A percentile compares a stretch with the other conserved stretches of the same genome.
Conservation (phyloP, 768 basidiomycete genomes). For the Termitomyces sp. region DNA sequence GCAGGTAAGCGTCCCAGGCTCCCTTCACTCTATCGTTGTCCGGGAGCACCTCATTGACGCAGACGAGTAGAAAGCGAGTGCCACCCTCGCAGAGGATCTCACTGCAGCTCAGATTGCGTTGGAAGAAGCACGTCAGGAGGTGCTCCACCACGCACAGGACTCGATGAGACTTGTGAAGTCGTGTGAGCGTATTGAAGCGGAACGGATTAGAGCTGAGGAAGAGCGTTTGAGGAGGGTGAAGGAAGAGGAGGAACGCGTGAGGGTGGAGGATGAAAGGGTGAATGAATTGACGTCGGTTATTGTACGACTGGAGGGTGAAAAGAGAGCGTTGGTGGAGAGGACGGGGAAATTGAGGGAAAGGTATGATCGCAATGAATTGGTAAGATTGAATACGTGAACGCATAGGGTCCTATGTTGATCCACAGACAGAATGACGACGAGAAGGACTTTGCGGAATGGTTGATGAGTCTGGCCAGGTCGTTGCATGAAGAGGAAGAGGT, state of each 20-base stretch:
- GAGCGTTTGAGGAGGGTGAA: conserved; percentile 12
- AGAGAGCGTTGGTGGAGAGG: conserved; percentile 24
- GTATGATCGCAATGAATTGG: too few species aligned
- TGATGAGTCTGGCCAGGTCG: conserved; percentile 44
- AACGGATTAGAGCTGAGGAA: conserved; percentile 15
- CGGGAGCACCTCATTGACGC: neutral
- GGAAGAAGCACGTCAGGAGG: conserved; percentile 30
- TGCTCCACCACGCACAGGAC: conserved; percentile 19
- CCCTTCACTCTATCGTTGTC: neutral
- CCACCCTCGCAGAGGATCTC: conserved; percentile 36
- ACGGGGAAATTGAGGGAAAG: conserved; percentile 15
- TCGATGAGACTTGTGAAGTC: conserved; percentile 19
- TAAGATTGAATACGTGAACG: conserved; percentile 1
- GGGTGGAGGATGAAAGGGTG: conserved; percentile 15
- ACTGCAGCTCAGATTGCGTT: conserved; percentile 26
- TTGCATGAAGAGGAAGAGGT: conserved; percentile 50
- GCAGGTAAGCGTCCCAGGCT: conserved; percentile 6
- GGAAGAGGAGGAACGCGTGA: conserved; percentile 15
- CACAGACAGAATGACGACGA: conserved; percentile 45
- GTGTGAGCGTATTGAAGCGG: conserved; percentile 8
- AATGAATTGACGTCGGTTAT: conserved; percentile 18
- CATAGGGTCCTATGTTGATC: neutral
- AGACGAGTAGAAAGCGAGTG: conserved; percentile 26
- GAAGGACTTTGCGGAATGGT: conserved; percentile 43
- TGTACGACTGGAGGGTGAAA: conserved; percentile 22